Conservation (phyloP, 2,329 filamentous ascomycete genomes). For the Arthrobotrys musiformis region DNA sequence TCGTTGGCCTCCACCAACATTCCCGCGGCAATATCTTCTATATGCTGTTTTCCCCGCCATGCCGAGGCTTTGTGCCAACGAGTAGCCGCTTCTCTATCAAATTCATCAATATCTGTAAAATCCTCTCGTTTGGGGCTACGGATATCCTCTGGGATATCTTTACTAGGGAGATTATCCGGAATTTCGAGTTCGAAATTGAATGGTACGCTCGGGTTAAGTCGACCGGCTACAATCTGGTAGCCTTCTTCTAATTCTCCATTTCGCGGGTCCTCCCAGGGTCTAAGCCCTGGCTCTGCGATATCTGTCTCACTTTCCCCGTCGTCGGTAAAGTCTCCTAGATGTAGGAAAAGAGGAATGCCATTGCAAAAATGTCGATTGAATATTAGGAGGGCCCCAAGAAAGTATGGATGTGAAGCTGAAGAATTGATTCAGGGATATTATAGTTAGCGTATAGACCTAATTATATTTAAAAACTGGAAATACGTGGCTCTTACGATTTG, state of each 20-base stretch:
- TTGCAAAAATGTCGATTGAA: neutral
- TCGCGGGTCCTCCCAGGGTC: slow-evolving; percentile 4
- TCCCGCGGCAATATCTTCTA: neutral
- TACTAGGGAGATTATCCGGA: neutral
- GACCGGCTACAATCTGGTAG: neutral
- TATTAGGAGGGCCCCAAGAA: neutral
- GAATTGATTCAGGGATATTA: neutral
- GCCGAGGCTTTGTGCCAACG: neutral
- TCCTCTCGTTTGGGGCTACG: neutral
- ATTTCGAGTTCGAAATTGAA: neutral
- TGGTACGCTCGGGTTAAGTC: neutral
- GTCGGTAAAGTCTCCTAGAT: neutral
- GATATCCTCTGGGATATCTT: neutral
- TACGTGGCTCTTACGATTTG: slow-evolving; percentile 10
- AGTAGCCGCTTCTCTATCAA: neutral
- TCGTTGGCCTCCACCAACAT: neutral
- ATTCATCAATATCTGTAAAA: neutral
- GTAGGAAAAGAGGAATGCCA: neutral
- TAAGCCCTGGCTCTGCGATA: neutral
- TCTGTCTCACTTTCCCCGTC: neutral
- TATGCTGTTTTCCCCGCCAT: neutral
- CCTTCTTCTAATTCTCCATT: neutral
- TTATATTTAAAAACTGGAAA: neutral
- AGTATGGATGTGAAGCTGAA: slow-evolving; percentile 18
- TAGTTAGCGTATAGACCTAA: neutral